A percentile compares a stretch with the other conserved stretches of the same genome.
These are phyloP conservation scores for Glonium stellatum DNA, from an alignment of 495 filamentous ascomycete species.

Conservation along the genomic window DNA sequence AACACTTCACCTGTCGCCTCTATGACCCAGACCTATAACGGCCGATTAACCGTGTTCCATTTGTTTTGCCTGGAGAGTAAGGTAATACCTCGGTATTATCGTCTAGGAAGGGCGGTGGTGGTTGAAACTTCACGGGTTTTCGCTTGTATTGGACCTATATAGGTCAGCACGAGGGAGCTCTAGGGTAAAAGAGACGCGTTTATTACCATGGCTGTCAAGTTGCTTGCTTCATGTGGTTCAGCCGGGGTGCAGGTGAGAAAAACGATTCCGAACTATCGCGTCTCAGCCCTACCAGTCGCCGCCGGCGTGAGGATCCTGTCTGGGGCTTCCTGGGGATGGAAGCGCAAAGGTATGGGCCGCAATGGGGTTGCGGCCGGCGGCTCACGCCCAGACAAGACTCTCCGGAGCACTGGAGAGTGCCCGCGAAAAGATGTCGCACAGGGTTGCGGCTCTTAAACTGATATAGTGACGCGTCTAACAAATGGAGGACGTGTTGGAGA, in stretches of 20 bases:
- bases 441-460: conserved; percentile 9
- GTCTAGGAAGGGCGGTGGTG: conserved; percentile 65
- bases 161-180: conserved; percentile 6
- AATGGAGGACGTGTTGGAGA: conserved; percentile 4
- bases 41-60: background rate
- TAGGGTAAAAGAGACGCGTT: conserved; percentile 9
- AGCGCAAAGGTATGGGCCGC: background rate
- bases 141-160: conserved; percentile 86
- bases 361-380: background rate
- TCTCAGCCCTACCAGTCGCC: conserved; percentile 5
- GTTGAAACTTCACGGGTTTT: conserved; percentile 83
- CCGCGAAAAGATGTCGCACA: conserved; percentile 21
- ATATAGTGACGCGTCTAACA: conserved; percentile 28
- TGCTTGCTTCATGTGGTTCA: conserved; percentile 7
- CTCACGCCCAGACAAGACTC: conserved; percentile 1
- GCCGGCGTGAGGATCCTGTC: background rate
- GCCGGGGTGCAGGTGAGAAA: background rate
- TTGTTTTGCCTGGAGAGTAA: background rate
- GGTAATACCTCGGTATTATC: conserved; percentile 66
- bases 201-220: conserved; percentile 34
- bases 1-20: conserved; percentile 86
- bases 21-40: conserved; percentile 78
- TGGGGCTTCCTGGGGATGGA: background rate
- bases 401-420: background rate
- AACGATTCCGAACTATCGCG: background rate